These are phyloP conservation scores for Solanum chilense DNA, from an alignment of 257 asterid genomes.

Conservation along the genomic window DNA sequence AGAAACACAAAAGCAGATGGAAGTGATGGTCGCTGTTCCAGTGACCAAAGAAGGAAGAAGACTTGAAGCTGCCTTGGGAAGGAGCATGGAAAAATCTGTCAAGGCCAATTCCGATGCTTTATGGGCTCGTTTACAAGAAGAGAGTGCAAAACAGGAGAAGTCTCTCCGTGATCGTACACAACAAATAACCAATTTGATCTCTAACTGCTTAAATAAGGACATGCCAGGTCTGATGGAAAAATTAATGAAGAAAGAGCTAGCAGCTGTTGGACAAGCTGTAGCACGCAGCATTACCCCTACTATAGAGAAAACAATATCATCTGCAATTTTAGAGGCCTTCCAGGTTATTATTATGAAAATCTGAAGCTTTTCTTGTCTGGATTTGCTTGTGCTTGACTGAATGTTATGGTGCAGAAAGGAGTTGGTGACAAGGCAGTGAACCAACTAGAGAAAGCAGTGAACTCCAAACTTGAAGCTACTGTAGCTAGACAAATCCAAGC, in stretches of 20 bases:
- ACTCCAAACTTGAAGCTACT: slow-evolving; percentile 71
- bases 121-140: slow-evolving; percentile 90
- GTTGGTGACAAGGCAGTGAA: slow-evolving; percentile 87
- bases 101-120: slow-evolving; percentile 79
- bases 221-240: slow-evolving; percentile 68
- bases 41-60: slow-evolving; percentile 78
- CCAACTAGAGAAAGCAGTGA: slow-evolving; percentile 81
- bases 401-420: slow-evolving; percentile 66
- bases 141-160: slow-evolving; percentile 75
- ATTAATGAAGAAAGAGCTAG: slow-evolving; percentile 64
- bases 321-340: slow-evolving; percentile 64
- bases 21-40: slow-evolving; percentile 45
- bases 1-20: slow-evolving; percentile 68
- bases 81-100: slow-evolving; percentile 63
- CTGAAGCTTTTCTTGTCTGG: not conserved
- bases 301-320: slow-evolving; percentile 64
- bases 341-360: slow-evolving; percentile 43
- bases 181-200: slow-evolving; percentile 47
- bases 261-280: slow-evolving; percentile 67
- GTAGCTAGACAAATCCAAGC: slow-evolving; percentile 81
- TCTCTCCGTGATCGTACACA: slow-evolving; percentile 57
- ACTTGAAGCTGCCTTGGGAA: slow-evolving; percentile 72
- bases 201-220: slow-evolving; percentile 72
- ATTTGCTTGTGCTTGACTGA: slow-evolving; percentile 7
- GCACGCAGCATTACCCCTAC: slow-evolving; percentile 57